These are phyloP conservation scores for Pyrus betulifolia DNA, from an alignment of 306 rosid species.

Conservation along the genomic window DNA sequence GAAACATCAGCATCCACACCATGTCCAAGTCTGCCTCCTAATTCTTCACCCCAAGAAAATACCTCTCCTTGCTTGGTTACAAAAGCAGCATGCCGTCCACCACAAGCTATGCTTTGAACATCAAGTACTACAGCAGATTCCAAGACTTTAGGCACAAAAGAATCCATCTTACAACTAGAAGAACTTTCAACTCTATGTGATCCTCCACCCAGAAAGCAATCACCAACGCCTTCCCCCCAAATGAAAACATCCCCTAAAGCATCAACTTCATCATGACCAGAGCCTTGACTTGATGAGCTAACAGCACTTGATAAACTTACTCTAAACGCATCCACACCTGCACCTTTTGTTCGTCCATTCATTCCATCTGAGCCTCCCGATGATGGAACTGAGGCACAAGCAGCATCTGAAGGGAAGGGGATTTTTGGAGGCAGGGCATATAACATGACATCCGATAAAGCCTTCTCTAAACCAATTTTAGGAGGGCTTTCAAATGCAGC, in stretches of 20 bases:
- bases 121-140: slow-evolving; percentile 91
- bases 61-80: slow-evolving; percentile 93
- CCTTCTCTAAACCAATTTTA: slow-evolving; percentile 66
- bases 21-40: slow-evolving; percentile 97
- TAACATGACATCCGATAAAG: slow-evolving; percentile 54
- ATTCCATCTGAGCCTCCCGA: slow-evolving; percentile 72
- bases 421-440: slow-evolving; percentile 62
- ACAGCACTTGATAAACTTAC: slow-evolving; percentile 93
- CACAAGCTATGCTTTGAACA: slow-evolving; percentile 86
- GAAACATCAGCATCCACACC: slow-evolving; percentile 86
- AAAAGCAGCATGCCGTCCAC: slow-evolving; percentile 84
- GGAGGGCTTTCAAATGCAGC: slow-evolving; percentile 65
- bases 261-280: slow-evolving; percentile 86
- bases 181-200: slow-evolving; percentile 48
- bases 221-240: slow-evolving; percentile 92
- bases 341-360: slow-evolving; percentile 53
- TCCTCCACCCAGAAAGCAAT: slow-evolving; percentile 78
- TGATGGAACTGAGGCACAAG: slow-evolving; percentile 62
- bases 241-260: slow-evolving; percentile 88
- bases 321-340: slow-evolving; percentile 58
- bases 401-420: slow-evolving; percentile 59
- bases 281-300: slow-evolving; percentile 96
- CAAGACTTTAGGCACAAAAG: slow-evolving; percentile 69
- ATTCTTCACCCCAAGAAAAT: slow-evolving; percentile 96
- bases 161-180: slow-evolving; percentile 53